These are phyloP conservation scores for Rhinocladiella similis DNA, from an alignment of 2,329 filamentous ascomycete genomes.

Conservation along the genomic window DNA sequence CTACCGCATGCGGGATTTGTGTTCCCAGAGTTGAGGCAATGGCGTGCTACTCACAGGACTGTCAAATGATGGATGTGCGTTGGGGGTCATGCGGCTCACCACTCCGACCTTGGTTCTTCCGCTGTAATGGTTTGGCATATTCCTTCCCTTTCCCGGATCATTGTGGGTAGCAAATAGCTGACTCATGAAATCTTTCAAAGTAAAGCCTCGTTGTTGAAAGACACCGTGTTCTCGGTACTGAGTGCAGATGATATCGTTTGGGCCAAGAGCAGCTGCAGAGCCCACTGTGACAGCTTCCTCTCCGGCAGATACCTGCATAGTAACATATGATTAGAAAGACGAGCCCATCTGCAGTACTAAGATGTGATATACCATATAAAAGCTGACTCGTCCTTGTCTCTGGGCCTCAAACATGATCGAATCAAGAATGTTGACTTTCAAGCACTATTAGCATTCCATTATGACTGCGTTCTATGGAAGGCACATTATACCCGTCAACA, in stretches of 20 bases:
- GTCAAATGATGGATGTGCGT: neutral
- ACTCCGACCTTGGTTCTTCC: constrained; percentile 68
- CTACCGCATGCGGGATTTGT: constrained; percentile 83
- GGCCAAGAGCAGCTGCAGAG: constrained; percentile 76
- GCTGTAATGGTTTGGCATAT: constrained; percentile 97
- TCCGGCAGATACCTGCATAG: constrained; percentile 62
- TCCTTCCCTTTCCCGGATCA: constrained; percentile 78
- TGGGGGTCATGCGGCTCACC: neutral
- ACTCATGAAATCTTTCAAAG: constrained; percentile 84
- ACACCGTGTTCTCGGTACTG: constrained; percentile 94
- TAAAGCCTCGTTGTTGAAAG: constrained; percentile 85
- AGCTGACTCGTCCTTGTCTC: constrained; percentile 74
- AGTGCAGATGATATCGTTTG: constrained; percentile 82
- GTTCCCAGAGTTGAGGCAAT: constrained; percentile 84
- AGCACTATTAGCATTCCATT: constrained; percentile 44
- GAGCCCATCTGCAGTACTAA: constrained; percentile 69
- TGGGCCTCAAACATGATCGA: constrained; percentile 99
- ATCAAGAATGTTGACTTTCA: constrained; percentile 52
- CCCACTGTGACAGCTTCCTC: constrained; percentile 93
- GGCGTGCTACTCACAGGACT: constrained; percentile 58
- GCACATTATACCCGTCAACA: constrained; percentile 43
- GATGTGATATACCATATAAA: constrained; percentile 60
- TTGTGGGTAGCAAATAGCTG: constrained; percentile 86
- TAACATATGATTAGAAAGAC: no score
- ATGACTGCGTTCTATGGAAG: neutral